These are phyloP conservation scores for Starmerella khaoyaiensis DNA, from an alignment of 805 yeast species.

Conservation along the genomic window DNA sequence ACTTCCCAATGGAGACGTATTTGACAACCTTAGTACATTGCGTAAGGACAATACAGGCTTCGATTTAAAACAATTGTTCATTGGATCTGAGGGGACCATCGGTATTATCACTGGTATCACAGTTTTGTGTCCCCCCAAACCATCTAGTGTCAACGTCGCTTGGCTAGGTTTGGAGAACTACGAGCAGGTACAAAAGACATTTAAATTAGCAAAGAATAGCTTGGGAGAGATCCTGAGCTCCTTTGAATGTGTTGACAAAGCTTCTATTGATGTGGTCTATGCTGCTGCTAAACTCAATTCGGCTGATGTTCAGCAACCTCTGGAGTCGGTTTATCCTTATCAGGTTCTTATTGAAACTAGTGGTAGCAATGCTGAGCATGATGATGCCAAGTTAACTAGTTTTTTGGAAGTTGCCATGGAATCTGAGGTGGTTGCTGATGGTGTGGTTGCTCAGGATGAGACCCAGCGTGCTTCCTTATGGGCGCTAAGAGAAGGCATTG, in stretches of 20 bases:
- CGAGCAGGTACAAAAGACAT: constrained; percentile 68
- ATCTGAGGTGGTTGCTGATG: constrained; percentile 73
- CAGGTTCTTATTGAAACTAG: constrained; percentile 87
- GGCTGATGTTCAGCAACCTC: constrained; percentile 47
- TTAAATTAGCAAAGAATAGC: constrained; percentile 63
- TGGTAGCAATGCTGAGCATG: constrained; percentile 91
- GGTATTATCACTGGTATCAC: constrained; percentile 86
- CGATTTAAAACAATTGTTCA: constrained; percentile 80
- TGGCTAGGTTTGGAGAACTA: constrained; percentile 69
- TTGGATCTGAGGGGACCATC: constrained; percentile 85
- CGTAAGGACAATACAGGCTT: constrained; percentile 93
- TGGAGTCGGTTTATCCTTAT: constrained; percentile 73
- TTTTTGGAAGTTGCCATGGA: constrained; percentile 81
- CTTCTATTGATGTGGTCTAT: constrained; percentile 37
- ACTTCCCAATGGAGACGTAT: constrained; percentile 69
- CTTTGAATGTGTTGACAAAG: constrained; percentile 77
- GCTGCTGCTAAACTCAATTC: constrained; percentile 33
- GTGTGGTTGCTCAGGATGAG: constrained; percentile 92
- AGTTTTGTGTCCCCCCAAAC: constrained; percentile 77
- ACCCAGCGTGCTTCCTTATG: constrained; percentile 71
- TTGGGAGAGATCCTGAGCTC: constrained; percentile 78
- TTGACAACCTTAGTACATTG: constrained; percentile 66
- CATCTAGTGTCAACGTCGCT: constrained; percentile 74
- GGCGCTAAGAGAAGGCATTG: constrained; percentile 91
- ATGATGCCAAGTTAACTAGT: constrained; percentile 72